Conservation (phyloP, 495 filamentous ascomycete species). For the Penicillium waksmanii region DNA sequence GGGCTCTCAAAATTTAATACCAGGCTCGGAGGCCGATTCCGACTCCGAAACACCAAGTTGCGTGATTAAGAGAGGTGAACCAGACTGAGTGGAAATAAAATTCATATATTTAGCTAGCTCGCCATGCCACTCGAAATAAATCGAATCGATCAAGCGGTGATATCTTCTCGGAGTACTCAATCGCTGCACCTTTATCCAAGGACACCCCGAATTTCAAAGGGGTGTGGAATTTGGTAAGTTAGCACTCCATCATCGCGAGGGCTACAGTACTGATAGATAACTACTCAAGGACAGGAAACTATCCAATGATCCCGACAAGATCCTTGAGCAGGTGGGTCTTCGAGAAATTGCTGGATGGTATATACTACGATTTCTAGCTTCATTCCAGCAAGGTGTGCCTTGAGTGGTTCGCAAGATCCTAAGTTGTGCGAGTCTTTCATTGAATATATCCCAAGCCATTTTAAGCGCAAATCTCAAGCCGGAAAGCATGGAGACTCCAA, state of each 20-base stretch:
- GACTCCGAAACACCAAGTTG: constrained; percentile 14
- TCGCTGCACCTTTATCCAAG: constrained; percentile 13
- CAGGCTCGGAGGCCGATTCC: constrained; percentile 22
- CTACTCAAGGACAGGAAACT: constrained; percentile 22
- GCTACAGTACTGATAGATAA: neutral
- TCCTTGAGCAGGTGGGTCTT: constrained; percentile 22
- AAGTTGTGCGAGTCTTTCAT: constrained; percentile 17
- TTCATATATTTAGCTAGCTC: too few species aligned
- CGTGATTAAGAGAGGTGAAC: neutral
- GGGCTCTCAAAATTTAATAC: neutral
- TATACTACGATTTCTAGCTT: neutral
- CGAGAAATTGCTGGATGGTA: neutral
- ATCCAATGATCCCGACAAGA: constrained; percentile 25
- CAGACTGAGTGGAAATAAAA: too few species aligned
- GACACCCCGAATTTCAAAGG: constrained; percentile 17
- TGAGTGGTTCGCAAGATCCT: constrained; percentile 23
- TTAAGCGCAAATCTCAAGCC: neutral
- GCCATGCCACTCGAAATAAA: too few species aligned
- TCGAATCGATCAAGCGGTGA: neutral
- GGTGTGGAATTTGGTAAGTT: constrained; percentile 24
- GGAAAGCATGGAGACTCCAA: neutral
- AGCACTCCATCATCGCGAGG: neutral
- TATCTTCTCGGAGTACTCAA: neutral
- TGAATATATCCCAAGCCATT: constrained; percentile 20
- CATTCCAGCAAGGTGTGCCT: constrained; percentile 28